Conservation (phyloP, 257 asterid species). For the Anisodus acutangulus region DNA sequence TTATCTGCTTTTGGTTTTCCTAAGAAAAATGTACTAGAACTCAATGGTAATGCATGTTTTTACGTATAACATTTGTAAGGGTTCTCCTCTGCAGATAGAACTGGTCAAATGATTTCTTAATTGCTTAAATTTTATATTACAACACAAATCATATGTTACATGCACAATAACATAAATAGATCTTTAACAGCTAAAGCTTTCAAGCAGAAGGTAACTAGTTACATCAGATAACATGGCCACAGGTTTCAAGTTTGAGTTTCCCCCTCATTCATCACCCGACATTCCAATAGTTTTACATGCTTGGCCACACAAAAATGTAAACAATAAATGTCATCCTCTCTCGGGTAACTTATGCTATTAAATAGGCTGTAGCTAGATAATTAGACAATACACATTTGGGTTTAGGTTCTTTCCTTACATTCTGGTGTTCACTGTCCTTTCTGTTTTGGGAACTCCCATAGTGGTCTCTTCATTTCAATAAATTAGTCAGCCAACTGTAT, state of each 20-base stretch:
- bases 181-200: background rate
- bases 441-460: background rate
- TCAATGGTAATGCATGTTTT: conserved; percentile 1
- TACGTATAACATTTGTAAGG: background rate
- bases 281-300: background rate
- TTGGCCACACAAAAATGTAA: background rate
- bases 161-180: background rate
- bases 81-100: conserved; percentile 4
- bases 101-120: conserved; percentile 4
- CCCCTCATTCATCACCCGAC: background rate
- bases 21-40: conserved; percentile 1
- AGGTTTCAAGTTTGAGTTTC: background rate
- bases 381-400: background rate
- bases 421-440: background rate
- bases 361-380: background rate
- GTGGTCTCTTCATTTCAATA: background rate
- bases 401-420: background rate
- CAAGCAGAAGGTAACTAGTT: conserved; percentile 10
- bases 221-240: background rate
- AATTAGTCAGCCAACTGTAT: background rate
- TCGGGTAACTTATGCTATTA: background rate
- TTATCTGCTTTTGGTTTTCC: background rate
- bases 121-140: background rate
- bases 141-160: background rate
- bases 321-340: background rate